A percentile compares a stretch with the other conserved stretches of the same genome.
These are phyloP conservation scores for Chenopodium album DNA, from an alignment of 148 eudicot genomes.

Conservation along the genomic window DNA sequence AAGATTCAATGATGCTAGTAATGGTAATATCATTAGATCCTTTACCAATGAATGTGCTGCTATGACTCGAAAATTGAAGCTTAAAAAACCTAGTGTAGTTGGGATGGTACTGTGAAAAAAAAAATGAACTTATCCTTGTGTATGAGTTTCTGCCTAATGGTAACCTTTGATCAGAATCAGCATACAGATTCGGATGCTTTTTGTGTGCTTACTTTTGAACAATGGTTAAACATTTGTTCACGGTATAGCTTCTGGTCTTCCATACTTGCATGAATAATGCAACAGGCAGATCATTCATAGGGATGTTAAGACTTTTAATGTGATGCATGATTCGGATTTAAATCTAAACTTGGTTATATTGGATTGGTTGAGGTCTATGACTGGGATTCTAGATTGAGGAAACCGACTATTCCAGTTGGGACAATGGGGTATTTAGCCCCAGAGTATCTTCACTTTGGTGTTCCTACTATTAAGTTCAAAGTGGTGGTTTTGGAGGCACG, in stretches of 20 bases:
- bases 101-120: constrained; percentile 5
- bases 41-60: constrained; percentile 54
- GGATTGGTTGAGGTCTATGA: constrained; percentile 65
- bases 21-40: constrained; percentile 27
- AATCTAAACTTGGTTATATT: constrained; percentile 61
- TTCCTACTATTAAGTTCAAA: constrained; percentile 59
- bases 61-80: constrained; percentile 47
- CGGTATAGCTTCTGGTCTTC: constrained; percentile 58
- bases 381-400: constrained; percentile 31
- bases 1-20: constrained; percentile 40
- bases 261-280: constrained; percentile 66
- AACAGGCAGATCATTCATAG: constrained; percentile 49
- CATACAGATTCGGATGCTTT: constrained; percentile 23
- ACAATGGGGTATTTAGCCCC: constrained; percentile 74
- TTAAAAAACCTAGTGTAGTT: too few relatives aligned
- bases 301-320: constrained; percentile 39
- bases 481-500: constrained; percentile 54
- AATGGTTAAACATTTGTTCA: constrained; percentile 45
- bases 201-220: constrained; percentile 43
- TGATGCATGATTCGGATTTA: constrained; percentile 38
- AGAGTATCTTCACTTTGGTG: constrained; percentile 55
- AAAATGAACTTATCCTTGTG: constrained; percentile 51
- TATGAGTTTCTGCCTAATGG: constrained; percentile 67
- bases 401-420: constrained; percentile 55
- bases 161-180: constrained; percentile 54